These are phyloP conservation scores for Rhinocladiella mackenziei DNA, from an alignment of 2,329 filamentous ascomycete genomes.

Conservation along the genomic window DNA sequence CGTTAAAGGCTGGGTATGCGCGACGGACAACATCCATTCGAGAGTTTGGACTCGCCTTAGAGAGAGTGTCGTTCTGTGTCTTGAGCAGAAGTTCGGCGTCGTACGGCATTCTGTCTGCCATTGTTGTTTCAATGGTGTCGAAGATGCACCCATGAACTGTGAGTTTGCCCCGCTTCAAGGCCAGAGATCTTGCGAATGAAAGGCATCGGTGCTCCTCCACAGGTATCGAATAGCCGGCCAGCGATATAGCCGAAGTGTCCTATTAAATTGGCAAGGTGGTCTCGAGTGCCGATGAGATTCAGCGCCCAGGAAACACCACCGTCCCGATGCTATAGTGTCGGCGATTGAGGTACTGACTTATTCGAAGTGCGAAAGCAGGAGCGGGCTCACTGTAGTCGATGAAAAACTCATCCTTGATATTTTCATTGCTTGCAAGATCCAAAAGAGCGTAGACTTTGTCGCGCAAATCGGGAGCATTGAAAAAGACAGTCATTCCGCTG, in stretches of 20 bases:
- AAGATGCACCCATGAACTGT: constrained; percentile 8
- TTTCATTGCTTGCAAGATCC: constrained; percentile 2
- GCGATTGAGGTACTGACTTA: constrained; percentile 8
- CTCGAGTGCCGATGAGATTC: constrained; percentile 2
- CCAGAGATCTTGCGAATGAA: background rate
- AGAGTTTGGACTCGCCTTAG: constrained; percentile 3
- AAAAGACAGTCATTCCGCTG: constrained; percentile 2
- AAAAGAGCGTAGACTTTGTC: constrained; percentile 19
- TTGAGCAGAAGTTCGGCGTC: background rate
- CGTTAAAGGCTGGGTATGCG: background rate
- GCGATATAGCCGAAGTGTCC: constrained; percentile 1
- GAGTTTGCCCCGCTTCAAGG: background rate
- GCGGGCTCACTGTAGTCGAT: constrained; percentile 13
- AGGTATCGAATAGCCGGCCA: constrained; percentile 1
- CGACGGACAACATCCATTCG: constrained; percentile 9
- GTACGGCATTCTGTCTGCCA: background rate
- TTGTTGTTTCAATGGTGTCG: constrained; percentile 2
- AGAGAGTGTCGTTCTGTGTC: background rate
- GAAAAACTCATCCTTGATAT: constrained; percentile 8
- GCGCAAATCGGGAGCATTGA: constrained; percentile 11
- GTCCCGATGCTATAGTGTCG: background rate
- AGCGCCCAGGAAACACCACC: constrained; percentile 11
- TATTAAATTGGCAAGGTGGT: constrained; percentile 5
- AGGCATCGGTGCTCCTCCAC: background rate
- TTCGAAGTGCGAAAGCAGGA: constrained; percentile 1